A percentile compares a stretch with the other conserved stretches of the same genome.
Evolutionary conservation across 495 filamentous ascomycete genomes (phyloP).

Genomic region (Achaetomiella virescens): DNA sequence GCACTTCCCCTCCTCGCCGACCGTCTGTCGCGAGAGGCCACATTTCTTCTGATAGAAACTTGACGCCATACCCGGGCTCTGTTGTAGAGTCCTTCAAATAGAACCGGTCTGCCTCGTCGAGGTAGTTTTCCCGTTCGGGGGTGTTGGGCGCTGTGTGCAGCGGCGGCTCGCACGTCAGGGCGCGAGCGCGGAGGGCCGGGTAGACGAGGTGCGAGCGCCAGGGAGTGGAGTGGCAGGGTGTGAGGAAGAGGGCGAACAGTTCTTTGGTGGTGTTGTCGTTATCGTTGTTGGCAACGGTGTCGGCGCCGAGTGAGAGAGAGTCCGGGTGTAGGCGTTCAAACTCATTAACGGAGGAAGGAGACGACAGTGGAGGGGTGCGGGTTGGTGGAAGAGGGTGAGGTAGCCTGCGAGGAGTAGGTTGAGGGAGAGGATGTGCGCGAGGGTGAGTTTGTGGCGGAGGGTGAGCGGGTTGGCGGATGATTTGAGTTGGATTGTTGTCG

Average conservation of each 20-base stretch:
- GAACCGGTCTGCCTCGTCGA: constrained; percentile 66
- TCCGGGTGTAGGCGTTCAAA: constrained; percentile 50
- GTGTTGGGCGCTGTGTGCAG: constrained; percentile 50
- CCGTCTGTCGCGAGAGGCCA: constrained; percentile 27
- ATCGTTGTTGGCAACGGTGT: neutral
- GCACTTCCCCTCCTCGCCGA: constrained; percentile 38
- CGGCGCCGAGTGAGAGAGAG: constrained; percentile 21
- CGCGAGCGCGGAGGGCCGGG: constrained; percentile 71
- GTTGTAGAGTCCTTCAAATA: neutral
- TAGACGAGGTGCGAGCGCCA: constrained; percentile 85
- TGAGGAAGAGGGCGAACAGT: constrained; percentile 81
- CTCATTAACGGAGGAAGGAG: constrained; percentile 63
- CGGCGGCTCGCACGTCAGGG: constrained; percentile 87
- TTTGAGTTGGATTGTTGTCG: constrained; percentile 18
- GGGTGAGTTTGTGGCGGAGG: constrained; percentile 46
- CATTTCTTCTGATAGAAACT: constrained; percentile 50
- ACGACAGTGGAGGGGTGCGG: constrained; percentile 67
- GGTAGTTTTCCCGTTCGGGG: constrained; percentile 53
- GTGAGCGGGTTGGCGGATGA: constrained; percentile 13
- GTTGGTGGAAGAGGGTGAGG: constrained; percentile 68
- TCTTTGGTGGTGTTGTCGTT: neutral
- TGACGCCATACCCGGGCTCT: constrained; percentile 18
- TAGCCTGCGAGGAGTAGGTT: constrained; percentile 72
- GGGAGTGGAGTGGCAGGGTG: constrained; percentile 96
- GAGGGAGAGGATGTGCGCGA: constrained; percentile 53